Evolutionary conservation across 345 rosid species (phyloP).

Genomic region (Pistacia vera): DNA sequence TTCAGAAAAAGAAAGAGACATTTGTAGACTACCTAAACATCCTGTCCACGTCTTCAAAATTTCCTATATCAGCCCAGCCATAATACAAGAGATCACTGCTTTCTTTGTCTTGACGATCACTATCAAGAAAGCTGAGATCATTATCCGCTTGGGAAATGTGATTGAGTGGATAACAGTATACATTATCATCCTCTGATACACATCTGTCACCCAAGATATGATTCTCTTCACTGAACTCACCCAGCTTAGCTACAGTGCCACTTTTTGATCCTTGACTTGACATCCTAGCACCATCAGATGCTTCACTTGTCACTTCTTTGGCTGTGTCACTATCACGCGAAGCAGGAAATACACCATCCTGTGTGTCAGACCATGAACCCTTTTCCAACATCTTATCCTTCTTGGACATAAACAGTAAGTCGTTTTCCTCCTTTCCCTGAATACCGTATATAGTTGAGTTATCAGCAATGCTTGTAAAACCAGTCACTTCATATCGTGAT

Average conservation of each 20-base stretch:
- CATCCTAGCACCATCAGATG: conserved; percentile 43
- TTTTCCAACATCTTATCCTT: conserved; percentile 57
- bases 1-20: background rate
- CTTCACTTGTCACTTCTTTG: conserved; percentile 42
- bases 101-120: conserved; percentile 59
- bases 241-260: conserved; percentile 32
- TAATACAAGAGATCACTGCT: conserved; percentile 60
- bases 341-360: conserved; percentile 41
- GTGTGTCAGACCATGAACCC: conserved; percentile 50
- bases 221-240: conserved; percentile 43
- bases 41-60: conserved; percentile 90
- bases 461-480: conserved; percentile 35
- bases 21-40: conserved; percentile 68
- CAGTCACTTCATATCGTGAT: conserved; percentile 45
- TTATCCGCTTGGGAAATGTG: conserved; percentile 49
- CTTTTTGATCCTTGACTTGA: conserved; percentile 44
- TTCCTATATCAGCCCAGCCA: conserved; percentile 84
- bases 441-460: conserved; percentile 31
- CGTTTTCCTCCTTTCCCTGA: conserved; percentile 36
- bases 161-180: conserved; percentile 53
- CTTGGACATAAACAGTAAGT: conserved; percentile 27
- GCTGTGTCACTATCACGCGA: conserved; percentile 39
- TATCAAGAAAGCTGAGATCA: conserved; percentile 58
- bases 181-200: conserved; percentile 34
- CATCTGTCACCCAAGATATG: conserved; percentile 46